A percentile compares a stretch with the other conserved stretches of the same genome.
These are phyloP conservation scores for Boletellus deceptivus DNA, from an alignment of 1,284 basidiomycete species.

Conservation along the genomic window DNA sequence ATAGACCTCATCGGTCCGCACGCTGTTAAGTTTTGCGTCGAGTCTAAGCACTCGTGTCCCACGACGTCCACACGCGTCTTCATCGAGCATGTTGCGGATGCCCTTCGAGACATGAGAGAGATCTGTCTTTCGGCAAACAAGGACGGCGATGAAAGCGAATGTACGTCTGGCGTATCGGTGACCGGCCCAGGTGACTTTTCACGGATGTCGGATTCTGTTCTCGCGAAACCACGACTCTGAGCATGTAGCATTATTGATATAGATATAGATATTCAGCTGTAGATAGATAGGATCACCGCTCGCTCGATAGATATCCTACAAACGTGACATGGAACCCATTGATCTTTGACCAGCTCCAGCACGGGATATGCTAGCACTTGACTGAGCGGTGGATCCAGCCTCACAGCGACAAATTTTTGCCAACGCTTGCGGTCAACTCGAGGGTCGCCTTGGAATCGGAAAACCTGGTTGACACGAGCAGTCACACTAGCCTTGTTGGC, in stretches of 20 bases:
- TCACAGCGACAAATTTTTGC: no score
- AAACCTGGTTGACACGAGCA: no score
- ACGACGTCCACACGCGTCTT: constrained; percentile 74
- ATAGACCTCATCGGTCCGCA: constrained; percentile 81
- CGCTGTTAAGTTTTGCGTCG: constrained; percentile 92
- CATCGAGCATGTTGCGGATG: constrained; percentile 63
- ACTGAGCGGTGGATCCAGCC: no score
- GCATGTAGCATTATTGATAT: neutral
- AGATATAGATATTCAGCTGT: neutral
- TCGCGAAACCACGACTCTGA: constrained; percentile 24
- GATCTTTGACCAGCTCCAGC: no score
- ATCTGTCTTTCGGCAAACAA: constrained; percentile 39
- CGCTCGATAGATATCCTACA: neutral
- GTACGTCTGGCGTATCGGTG: neutral
- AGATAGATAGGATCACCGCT: neutral
- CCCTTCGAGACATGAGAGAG: constrained; percentile 70
- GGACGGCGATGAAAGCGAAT: constrained; percentile 7
- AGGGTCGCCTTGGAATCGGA: no score
- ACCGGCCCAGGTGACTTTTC: neutral
- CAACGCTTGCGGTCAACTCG: no score
- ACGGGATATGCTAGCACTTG: no score
- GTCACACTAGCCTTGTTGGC: no score
- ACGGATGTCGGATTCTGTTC: neutral
- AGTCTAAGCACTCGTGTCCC: constrained; percentile 77
- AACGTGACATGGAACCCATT: no score